Conservation (phyloP, 441 rosid species). For the Eutrema salsugineum region DNA sequence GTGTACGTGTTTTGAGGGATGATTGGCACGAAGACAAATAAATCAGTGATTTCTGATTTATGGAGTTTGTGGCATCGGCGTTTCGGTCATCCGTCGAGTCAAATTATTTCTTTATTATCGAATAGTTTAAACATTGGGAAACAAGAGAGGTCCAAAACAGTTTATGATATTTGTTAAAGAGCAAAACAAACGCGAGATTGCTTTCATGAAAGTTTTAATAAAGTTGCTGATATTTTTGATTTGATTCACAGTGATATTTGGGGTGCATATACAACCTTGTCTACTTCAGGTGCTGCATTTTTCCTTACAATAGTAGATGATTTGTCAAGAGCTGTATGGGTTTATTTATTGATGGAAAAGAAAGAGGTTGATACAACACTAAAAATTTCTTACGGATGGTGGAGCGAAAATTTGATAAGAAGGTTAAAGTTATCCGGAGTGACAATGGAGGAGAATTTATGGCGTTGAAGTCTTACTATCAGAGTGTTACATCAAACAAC, state of each 20-base stretch:
- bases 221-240: background rate
- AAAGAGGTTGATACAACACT: accelerated
- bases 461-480: background rate
- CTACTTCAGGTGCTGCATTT: background rate
- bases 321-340: background rate
- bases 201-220: background rate
- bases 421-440: background rate
- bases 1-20: background rate
- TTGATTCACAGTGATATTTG: background rate
- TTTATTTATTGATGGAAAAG: background rate
- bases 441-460: background rate
- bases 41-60: background rate
- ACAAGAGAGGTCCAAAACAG: background rate
- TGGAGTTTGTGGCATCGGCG: background rate
- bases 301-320: background rate
- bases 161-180: background rate
- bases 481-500: background rate
- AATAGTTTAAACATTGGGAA: too few species aligned
- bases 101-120: background rate
- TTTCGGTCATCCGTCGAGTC: background rate
- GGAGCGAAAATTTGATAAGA: background rate
- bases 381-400: background rate
- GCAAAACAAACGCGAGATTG: background rate
- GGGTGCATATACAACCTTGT: background rate
- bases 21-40: background rate